Evolutionary conservation across 1,284 basidiomycete genomes (phyloP).

Genomic region (Peniophora sp.): DNA sequence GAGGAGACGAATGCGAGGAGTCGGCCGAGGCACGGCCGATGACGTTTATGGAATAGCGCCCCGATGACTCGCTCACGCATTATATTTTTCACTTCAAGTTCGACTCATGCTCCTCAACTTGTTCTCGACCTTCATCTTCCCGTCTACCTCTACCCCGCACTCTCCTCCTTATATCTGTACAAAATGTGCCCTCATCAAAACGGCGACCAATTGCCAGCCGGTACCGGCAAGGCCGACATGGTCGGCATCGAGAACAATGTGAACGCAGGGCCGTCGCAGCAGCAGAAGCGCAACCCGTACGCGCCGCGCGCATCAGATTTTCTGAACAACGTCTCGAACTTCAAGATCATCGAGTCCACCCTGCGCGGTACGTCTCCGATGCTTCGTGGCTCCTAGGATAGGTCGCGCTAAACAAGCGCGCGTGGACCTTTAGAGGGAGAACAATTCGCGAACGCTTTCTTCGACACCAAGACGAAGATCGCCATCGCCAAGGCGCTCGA

Average conservation of each 20-base stretch:
- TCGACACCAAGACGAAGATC: slow-evolving; percentile 99
- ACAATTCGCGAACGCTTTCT: slow-evolving; percentile 99
- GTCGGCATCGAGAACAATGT: slow-evolving; percentile 49
- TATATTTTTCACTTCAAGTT: slow-evolving; percentile 4
- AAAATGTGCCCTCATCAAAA: slow-evolving; percentile 65
- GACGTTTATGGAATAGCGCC: background rate
- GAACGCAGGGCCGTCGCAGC: slow-evolving; percentile 14
- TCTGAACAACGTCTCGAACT: slow-evolving; percentile 86
- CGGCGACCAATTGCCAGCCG: slow-evolving; percentile 37
- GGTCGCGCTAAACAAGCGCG: background rate
- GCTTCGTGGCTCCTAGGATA: slow-evolving; percentile 1
- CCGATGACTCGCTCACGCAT: background rate
- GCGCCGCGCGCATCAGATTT: slow-evolving; percentile 87
- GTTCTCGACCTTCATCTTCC: slow-evolving; percentile 4
- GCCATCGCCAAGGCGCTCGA: slow-evolving; percentile 97
- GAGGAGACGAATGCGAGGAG: too few relatives aligned
- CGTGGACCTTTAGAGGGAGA: slow-evolving; percentile 72
- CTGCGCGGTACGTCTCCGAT: slow-evolving; percentile 59
- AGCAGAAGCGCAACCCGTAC: slow-evolving; percentile 68
- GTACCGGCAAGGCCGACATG: slow-evolving; percentile 45
- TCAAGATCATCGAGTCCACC: slow-evolving; percentile 96
- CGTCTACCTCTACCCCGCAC: slow-evolving; percentile 5
- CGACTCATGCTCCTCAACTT: slow-evolving; percentile 1
- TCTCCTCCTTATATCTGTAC: slow-evolving; percentile 8
- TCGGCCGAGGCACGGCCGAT: background rate